A percentile compares a stretch with the other conserved stretches of the same genome.
Evolutionary conservation across 116 monocot genomes (phyloP).

Genomic region (Papilionanthe hybrid): DNA sequence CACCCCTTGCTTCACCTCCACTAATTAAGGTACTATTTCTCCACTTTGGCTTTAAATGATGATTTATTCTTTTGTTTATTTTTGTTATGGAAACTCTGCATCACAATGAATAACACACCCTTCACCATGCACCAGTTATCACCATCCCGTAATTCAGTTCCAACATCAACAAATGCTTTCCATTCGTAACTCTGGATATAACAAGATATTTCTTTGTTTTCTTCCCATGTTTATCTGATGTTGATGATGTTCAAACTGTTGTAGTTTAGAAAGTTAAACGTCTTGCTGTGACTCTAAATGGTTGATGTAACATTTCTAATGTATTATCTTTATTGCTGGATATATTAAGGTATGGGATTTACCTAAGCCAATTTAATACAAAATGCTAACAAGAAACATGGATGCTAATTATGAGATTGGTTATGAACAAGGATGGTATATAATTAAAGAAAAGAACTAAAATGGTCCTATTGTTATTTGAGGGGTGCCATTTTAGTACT

Average conservation of each 20-base stretch:
- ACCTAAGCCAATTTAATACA: neutral
- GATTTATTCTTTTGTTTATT: neutral
- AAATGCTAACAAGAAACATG: neutral
- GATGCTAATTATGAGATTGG: neutral
- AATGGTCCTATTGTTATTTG: too few relatives aligned
- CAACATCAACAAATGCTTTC: neutral
- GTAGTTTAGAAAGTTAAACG: neutral
- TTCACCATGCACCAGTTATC: neutral
- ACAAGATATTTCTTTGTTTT: too few relatives aligned
- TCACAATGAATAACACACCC: neutral
- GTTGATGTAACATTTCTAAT: neutral
- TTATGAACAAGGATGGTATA: neutral
- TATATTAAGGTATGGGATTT: neutral
- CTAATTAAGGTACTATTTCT: constrained; percentile 54
- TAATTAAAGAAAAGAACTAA: too few relatives aligned
- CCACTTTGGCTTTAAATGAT: neutral
- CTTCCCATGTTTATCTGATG: too few relatives aligned
- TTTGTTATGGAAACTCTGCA: neutral
- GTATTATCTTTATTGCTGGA: neutral
- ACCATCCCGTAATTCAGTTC: neutral
- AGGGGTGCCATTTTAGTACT: too few relatives aligned
- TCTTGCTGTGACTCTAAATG: neutral
- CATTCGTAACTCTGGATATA: neutral
- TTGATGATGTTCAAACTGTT: neutral
- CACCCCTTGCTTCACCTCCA: constrained; percentile 78